Conservation (phyloP, 306 rosid genomes). For the Pterocarpus macrocarpus region DNA sequence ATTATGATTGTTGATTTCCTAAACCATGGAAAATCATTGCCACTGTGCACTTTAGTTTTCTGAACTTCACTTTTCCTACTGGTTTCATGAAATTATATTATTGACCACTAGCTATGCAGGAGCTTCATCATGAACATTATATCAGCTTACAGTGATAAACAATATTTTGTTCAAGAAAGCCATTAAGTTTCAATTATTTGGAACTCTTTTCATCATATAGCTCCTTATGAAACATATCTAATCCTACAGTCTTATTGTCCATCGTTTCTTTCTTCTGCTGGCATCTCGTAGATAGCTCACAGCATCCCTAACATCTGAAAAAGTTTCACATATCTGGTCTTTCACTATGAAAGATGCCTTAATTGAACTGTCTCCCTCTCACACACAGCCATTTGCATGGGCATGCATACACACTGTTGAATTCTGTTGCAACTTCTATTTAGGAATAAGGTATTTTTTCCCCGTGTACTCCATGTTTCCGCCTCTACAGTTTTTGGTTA, state of each 20-base stretch:
- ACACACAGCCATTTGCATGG: neutral
- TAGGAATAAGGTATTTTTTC: slow-evolving; percentile 8
- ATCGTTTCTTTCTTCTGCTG: neutral
- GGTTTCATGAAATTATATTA: slow-evolving; percentile 17
- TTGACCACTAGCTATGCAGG: slow-evolving; percentile 7
- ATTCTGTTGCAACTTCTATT: slow-evolving; percentile 13
- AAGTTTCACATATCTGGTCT: neutral
- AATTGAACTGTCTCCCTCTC: neutral
- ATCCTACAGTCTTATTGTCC: neutral
- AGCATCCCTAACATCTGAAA: neutral
- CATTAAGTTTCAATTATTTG: slow-evolving; percentile 2
- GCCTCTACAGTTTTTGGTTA: slow-evolving; percentile 7
- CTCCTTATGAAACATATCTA: slow-evolving; percentile 4
- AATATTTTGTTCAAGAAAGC: slow-evolving; percentile 23
- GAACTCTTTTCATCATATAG: slow-evolving; percentile 19
- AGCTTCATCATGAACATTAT: neutral
- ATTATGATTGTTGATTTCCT: slow-evolving; percentile 8
- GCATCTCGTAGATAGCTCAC: neutral
- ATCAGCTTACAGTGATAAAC: slow-evolving; percentile 4
- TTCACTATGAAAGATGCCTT: neutral
- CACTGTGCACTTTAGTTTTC: slow-evolving; percentile 10
- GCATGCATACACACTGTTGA: neutral
- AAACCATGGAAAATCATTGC: neutral
- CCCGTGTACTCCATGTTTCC: neutral
- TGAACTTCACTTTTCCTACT: neutral